Evolutionary conservation across 2,329 filamentous ascomycete genomes (phyloP).

Genomic region (Pseudogymnoascus sp.): DNA sequence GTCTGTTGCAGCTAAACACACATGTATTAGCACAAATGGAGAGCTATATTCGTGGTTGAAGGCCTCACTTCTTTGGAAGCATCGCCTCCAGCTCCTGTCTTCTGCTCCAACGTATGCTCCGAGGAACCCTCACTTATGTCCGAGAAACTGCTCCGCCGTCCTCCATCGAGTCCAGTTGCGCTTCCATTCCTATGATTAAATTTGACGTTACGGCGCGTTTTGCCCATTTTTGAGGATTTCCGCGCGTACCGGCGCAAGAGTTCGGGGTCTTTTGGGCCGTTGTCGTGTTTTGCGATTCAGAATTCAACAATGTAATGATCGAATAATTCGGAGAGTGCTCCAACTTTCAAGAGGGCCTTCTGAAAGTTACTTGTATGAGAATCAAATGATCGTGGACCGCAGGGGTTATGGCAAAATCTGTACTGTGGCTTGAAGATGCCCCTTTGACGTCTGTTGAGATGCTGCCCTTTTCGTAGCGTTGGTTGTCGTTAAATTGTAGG

Average conservation of each 20-base stretch:
- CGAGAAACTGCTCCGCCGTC: constrained; percentile 60
- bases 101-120: constrained; percentile 24
- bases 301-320: not conserved
- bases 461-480: constrained; percentile 6
- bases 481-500: constrained; percentile 3
- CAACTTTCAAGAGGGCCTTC: not conserved
- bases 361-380: not conserved
- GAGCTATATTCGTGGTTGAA: not conserved
- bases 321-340: not conserved
- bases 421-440: not conserved
- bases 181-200: constrained; percentile 34
- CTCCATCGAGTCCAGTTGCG: constrained; percentile 23
- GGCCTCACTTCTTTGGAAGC: constrained; percentile 32
- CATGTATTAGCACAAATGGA: constrained; percentile 18
- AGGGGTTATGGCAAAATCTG: not conserved
- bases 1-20: constrained; percentile 15
- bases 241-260: constrained; percentile 9
- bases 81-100: constrained; percentile 25
- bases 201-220: constrained; percentile 45
- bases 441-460: constrained; percentile 2
- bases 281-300: not conserved
- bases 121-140: constrained; percentile 57
- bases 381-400: not conserved
- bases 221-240: constrained; percentile 29
- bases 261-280: constrained; percentile 7